These are phyloP conservation scores for Protomyces pachydermus DNA, from an alignment of 1,139 yeast genomes.

Conservation along the genomic window DNA sequence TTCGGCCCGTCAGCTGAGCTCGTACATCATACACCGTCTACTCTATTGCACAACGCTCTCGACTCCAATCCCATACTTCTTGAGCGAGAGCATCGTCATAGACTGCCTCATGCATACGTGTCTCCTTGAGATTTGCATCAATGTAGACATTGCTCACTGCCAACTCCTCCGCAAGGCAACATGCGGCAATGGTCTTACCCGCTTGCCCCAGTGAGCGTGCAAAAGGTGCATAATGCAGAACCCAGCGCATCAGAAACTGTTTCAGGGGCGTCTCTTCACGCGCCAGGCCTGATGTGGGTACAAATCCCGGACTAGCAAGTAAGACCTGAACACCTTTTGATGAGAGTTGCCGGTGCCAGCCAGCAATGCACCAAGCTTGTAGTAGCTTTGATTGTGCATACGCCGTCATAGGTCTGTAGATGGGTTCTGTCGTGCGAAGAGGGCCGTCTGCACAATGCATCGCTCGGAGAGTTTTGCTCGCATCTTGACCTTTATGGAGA, in stretches of 20 bases:
- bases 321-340: not conserved
- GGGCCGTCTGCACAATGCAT: not conserved
- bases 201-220: constrained; percentile 15
- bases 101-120: constrained; percentile 19
- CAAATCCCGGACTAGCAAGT: constrained; percentile 20
- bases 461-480: not conserved
- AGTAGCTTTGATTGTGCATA: constrained; percentile 16
- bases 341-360: not conserved
- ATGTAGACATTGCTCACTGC: not conserved
- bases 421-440: not conserved
- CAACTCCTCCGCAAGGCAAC: constrained; percentile 5
- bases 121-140: not conserved
- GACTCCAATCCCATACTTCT: constrained; percentile 18
- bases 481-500: constrained; percentile 12
- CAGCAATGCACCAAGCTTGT: constrained; percentile 9
- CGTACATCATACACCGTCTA: no score
- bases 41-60: not conserved
- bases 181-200: constrained; percentile 12
- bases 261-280: constrained; percentile 4
- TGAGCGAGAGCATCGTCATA: not conserved
- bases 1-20: no score
- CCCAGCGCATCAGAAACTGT: constrained; percentile 12
- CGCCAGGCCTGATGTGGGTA: constrained; percentile 10
- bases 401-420: constrained; percentile 3
- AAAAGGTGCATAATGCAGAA: constrained; percentile 13